Evolutionary conservation across 768 basidiomycete genomes (phyloP).

Genomic region (Gloeostereum incarnatum): DNA sequence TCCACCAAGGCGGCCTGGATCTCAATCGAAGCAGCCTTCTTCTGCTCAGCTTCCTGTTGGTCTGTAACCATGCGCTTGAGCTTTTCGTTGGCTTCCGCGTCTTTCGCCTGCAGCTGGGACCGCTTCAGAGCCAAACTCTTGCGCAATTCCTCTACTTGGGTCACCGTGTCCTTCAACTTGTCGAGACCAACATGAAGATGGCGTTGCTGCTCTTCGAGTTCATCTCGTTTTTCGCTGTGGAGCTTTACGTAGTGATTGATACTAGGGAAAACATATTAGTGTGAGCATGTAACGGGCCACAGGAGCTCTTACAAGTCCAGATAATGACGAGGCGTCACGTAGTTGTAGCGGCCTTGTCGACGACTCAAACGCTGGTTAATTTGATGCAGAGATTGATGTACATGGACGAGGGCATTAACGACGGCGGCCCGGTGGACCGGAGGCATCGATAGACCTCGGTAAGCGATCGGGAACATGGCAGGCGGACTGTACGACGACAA

Average conservation of each 20-base stretch:
- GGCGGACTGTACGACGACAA: conserved; percentile 74
- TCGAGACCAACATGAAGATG: conserved; percentile 97
- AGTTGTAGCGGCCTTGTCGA: conserved; percentile 91
- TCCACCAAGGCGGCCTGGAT: conserved; percentile 90
- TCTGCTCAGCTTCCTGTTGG: conserved; percentile 98
- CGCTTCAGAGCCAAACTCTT: conserved; percentile 93
- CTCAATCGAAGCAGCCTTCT: conserved; percentile 93
- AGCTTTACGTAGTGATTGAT: conserved; percentile 96
- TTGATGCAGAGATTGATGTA: conserved; percentile 83
- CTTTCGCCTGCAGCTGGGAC: conserved; percentile 86
- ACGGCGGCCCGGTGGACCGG: conserved; percentile 86
- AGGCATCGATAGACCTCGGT: conserved; percentile 76
- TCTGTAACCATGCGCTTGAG: conserved; percentile 96
- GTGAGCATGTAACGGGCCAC: conserved; percentile 4
- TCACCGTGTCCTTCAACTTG: conserved; percentile 92
- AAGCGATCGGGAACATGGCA: conserved; percentile 79
- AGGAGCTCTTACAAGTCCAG: conserved; percentile 82
- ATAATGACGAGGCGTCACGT: conserved; percentile 96
- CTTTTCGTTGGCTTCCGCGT: conserved; percentile 95
- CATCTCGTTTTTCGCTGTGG: conserved; percentile 93
- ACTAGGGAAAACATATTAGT: conserved; percentile 28
- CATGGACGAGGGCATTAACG: conserved; percentile 87
- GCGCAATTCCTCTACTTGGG: conserved; percentile 92
- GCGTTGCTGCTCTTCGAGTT: conserved; percentile 96
- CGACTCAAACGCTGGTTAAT: conserved; percentile 86